These are phyloP conservation scores for Talaromyces liani DNA, from an alignment of 495 filamentous ascomycete genomes.

Conservation along the genomic window DNA sequence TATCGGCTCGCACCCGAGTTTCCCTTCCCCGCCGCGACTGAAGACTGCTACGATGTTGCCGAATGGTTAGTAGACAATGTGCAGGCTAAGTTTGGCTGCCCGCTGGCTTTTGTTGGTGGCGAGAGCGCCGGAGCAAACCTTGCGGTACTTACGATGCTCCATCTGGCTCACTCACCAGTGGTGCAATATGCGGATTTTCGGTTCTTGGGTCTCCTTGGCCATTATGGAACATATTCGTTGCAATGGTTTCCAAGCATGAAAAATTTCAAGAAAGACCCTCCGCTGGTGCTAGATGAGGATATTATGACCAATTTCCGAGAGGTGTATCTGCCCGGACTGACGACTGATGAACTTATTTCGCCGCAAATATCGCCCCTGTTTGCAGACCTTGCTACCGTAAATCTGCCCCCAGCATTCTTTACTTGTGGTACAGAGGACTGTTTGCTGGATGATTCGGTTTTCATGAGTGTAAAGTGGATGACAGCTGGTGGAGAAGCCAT, in stretches of 20 bases:
- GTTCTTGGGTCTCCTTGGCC: conserved; percentile 35
- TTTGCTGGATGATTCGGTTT: conserved; percentile 46
- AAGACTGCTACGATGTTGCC: conserved; percentile 49
- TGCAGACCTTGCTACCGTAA: conserved; percentile 33
- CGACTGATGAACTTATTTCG: conserved; percentile 24
- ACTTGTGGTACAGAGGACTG: conserved; percentile 45
- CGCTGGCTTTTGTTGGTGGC: conserved; percentile 20
- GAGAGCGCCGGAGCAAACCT: conserved; percentile 43
- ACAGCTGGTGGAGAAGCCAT: conserved; percentile 41
- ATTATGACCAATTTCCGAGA: conserved; percentile 32
- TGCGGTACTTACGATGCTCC: conserved; percentile 29
- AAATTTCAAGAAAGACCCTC: conserved; percentile 17
- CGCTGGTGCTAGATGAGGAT: conserved; percentile 29
- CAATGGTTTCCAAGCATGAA: conserved; percentile 23
- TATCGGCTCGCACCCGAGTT: conserved; percentile 55
- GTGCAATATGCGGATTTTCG: conserved; percentile 18
- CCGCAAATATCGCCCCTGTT: conserved; percentile 34
- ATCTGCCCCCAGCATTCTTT: conserved; percentile 46
- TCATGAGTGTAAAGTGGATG: conserved; percentile 46
- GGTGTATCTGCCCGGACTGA: conserved; percentile 35
- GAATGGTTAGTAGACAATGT: conserved; percentile 43
- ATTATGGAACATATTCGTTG: conserved; percentile 41
- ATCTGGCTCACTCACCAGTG: conserved; percentile 29
- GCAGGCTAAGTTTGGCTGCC: conserved; percentile 14
- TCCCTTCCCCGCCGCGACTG: conserved; percentile 40